phyloP scores from a whole-genome alignment of 208 protist species.

The Trypanosoma avium region DNA sequence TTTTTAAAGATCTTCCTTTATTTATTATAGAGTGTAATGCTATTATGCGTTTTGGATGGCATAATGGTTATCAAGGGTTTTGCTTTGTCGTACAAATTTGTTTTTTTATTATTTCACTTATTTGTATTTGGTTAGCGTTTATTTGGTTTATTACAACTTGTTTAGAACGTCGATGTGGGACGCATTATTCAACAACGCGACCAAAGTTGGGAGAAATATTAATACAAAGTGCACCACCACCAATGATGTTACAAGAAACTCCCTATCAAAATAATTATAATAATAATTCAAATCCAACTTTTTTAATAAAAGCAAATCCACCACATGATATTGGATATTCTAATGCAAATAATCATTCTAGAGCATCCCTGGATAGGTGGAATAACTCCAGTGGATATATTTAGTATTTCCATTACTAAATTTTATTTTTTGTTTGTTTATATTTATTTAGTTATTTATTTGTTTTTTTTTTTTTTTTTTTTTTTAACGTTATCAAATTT shows the following conservation, averaged over 20 bases:
- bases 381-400: conserved; percentile 2
- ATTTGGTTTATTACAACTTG: conserved; percentile 49
- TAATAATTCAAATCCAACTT: conserved; percentile 1
- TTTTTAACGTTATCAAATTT: not conserved
- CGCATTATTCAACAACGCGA: not conserved
- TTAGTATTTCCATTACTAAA: not conserved
- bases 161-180: conserved; percentile 38
- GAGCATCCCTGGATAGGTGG: not conserved
- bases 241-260: conserved; percentile 23
- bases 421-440: not conserved
- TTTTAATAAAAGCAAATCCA: conserved; percentile 4
- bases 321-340: not conserved
- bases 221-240: not conserved
- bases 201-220: not conserved
- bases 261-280: not conserved
- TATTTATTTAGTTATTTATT: not conserved
- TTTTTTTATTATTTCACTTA: conserved; percentile 42
- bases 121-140: conserved; percentile 39
- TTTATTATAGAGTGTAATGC: conserved; percentile 47
- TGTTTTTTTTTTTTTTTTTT: not conserved
- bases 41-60: conserved; percentile 37
- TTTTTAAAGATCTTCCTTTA: conserved; percentile 57
- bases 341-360: not conserved
- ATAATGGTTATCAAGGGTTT: conserved; percentile 32
- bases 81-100: conserved; percentile 52